phyloP scores from a whole-genome alignment of 305 asterid species.

The Rubia tinctorum region DNA sequence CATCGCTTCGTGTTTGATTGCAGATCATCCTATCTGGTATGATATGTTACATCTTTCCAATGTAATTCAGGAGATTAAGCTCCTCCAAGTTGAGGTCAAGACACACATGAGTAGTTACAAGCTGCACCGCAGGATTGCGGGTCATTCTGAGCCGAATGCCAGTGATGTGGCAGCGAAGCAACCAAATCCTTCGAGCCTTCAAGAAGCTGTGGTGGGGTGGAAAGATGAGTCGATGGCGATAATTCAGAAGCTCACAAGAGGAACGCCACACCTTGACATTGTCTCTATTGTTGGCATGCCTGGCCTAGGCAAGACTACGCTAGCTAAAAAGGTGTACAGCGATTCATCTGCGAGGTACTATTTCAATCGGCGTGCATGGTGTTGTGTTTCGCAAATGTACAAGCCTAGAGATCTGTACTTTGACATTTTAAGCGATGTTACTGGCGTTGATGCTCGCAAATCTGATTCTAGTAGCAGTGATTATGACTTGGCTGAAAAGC shows the following conservation, averaged over 20 bases:
- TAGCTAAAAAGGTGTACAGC: conserved; percentile 13
- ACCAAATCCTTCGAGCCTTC: neutral
- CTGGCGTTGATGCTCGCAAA: neutral
- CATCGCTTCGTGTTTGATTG: neutral
- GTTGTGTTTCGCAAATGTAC: conserved; percentile 16
- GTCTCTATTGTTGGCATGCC: conserved; percentile 28
- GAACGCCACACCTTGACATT: neutral
- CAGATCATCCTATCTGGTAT: neutral
- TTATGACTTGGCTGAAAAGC: neutral
- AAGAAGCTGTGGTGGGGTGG: conserved; percentile 5
- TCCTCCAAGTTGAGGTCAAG: neutral
- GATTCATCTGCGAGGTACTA: conserved; percentile 5
- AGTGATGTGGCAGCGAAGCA: neutral
- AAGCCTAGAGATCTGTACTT: neutral
- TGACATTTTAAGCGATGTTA: neutral
- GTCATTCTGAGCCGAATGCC: neutral
- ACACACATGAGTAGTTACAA: neutral
- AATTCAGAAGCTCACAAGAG: neutral
- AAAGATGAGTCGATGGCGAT: conserved; percentile 1
- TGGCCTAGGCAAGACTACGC: conserved; percentile 30
- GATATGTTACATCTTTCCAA: neutral
- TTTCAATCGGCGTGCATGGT: conserved; percentile 16
- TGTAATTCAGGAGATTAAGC: neutral
- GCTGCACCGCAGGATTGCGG: neutral
- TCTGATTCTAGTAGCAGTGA: neutral